A percentile compares a stretch with the other conserved stretches of the same genome.
phyloP scores from a whole-genome alignment of 306 rosid genomes.

The Sindora glabra region DNA sequence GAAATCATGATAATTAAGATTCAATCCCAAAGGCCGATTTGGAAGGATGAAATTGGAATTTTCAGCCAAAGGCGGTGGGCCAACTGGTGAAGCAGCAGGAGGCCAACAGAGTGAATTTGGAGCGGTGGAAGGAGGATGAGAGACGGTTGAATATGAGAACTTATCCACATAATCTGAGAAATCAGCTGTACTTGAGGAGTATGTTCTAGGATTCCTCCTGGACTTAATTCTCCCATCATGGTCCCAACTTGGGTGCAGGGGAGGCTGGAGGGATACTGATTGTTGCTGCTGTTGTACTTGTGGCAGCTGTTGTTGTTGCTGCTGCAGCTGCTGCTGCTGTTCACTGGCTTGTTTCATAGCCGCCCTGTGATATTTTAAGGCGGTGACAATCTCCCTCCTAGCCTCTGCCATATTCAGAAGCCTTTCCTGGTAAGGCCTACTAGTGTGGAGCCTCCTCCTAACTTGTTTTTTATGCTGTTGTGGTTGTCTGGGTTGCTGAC shows the following conservation, averaged over 20 bases:
- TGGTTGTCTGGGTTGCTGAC: conserved; percentile 25
- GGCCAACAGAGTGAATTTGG: conserved; percentile 35
- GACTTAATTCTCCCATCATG: conserved; percentile 45
- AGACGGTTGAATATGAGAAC: conserved; percentile 20
- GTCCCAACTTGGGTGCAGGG: conserved; percentile 31
- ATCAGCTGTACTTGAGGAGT: conserved; percentile 37
- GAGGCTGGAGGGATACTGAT: conserved; percentile 15
- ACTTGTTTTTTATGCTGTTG: conserved; percentile 67
- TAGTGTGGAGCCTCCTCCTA: conserved; percentile 70
- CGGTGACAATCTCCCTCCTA: conserved; percentile 81
- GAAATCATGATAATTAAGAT: conserved; percentile 74
- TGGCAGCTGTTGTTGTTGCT: conserved; percentile 18
- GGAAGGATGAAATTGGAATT: conserved; percentile 60
- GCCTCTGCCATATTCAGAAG: conserved; percentile 91
- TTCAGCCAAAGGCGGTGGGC: conserved; percentile 30
- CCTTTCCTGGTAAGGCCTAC: conserved; percentile 70
- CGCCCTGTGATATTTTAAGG: conserved; percentile 86
- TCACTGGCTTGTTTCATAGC: conserved; percentile 72
- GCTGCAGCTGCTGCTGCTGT: conserved; percentile 37
- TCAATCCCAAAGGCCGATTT: conserved; percentile 65
- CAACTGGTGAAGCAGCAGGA: conserved; percentile 25
- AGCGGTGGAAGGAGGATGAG: conserved; percentile 13
- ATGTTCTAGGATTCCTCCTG: conserved; percentile 45
- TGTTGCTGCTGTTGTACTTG: conserved; percentile 18
- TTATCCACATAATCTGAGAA: conserved; percentile 26